These are phyloP conservation scores for Fraxinus nigra DNA, from an alignment of 305 asterid species.

Conservation along the genomic window DNA sequence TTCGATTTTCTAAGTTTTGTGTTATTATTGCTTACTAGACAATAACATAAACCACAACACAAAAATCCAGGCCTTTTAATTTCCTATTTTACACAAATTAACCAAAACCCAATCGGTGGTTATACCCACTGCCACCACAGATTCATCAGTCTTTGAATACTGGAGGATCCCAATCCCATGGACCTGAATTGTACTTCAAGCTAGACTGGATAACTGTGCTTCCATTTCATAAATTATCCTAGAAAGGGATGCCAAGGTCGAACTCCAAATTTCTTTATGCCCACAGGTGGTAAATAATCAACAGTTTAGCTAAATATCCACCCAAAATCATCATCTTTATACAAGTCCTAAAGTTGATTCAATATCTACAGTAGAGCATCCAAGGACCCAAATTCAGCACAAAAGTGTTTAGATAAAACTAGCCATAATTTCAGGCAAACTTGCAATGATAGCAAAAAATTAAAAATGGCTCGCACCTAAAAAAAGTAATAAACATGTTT, in stretches of 20 bases:
- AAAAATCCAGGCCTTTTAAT: background rate
- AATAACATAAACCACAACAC: background rate
- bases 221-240: background rate
- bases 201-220: background rate
- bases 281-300: background rate
- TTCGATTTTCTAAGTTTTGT: background rate
- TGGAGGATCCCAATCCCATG: background rate
- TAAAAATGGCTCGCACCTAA: background rate
- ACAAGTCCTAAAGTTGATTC: background rate
- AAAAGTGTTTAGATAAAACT: background rate
- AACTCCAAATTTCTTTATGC: background rate
- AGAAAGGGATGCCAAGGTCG: background rate
- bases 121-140: background rate
- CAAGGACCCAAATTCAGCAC: background rate
- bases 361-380: background rate
- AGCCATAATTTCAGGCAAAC: background rate
- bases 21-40: background rate
- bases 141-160: background rate
- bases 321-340: background rate
- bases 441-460: background rate
- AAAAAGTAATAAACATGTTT: background rate
- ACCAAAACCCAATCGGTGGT: background rate
- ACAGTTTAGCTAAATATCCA: background rate
- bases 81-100: background rate
- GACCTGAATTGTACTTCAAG: background rate